Evolutionary conservation across 2,329 filamentous ascomycete species (phyloP), one percentile per base, ranked within the genome.

Genomic region (Alternaria viburni): DNA sequence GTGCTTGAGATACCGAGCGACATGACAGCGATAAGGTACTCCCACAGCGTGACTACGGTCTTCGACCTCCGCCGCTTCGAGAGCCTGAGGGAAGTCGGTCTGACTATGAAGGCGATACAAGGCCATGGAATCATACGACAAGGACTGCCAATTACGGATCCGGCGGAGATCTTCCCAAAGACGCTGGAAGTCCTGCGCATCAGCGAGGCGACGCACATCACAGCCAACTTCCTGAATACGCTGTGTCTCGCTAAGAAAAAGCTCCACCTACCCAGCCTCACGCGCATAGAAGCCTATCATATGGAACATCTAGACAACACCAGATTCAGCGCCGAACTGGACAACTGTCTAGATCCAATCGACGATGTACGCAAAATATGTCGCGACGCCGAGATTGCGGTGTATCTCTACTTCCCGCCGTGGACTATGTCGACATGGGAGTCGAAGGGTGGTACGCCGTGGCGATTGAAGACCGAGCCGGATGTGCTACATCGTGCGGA

Each of bases 111-210:
- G 10, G 62, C 61, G 7, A 54, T 71, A 10, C 30, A 58, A 49
- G 45, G 12, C n/a, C 23, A 36, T 54, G 43, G 13, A n/a, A 26
- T 43, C 6, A 19, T 23, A 6, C 13, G 5, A 13, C 32, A 25
- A 54, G 30, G 12, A 12, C 10, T 23, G 8, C 61, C 41, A 7
- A 28, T 3, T 11, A 9, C 45, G 3, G 55, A 66, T 17, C 64
- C 68, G 1, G 13, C 25, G 19, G 41, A 59, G 10, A 15, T 71
- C 3, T 62, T 72, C 9, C 65, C 70, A 2, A 32, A n/a, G 6
- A 61, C 59, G n/a, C 43, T 71, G 12, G 51, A 71, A 36, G 32
- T 59, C 4, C 43, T 72, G 13, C 57, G 58, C 6, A 68, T 72
- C 21, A 69, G 59, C n/a, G 68, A 69, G 28, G 66, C 61, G 4